A percentile compares a stretch with the other conserved stretches of the same genome.
Evolutionary conservation across 768 basidiomycete species (phyloP).

Genomic region (Epithele typhae): DNA sequence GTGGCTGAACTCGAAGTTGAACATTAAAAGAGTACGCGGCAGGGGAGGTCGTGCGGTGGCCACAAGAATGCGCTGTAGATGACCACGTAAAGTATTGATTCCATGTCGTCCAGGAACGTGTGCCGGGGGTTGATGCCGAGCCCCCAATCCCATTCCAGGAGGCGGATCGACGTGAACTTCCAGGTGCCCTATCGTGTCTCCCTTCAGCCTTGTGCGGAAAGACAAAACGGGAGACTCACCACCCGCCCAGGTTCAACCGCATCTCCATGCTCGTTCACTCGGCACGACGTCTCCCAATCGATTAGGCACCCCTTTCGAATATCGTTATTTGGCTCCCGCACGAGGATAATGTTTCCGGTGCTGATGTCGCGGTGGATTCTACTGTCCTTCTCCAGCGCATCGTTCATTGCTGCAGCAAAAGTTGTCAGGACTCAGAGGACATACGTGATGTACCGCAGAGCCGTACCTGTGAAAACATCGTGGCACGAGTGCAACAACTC

Average conservation of each 20-base stretch:
- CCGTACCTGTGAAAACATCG: conserved; percentile 1
- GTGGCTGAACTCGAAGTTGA: too few species aligned
- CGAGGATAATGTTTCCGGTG: conserved; percentile 5
- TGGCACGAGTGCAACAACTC: conserved; percentile 5
- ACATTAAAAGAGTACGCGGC: not conserved
- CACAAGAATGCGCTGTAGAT: conserved; percentile 3
- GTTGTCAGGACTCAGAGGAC: too few species aligned
- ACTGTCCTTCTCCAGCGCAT: conserved; percentile 1
- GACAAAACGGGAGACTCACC: conserved; percentile 1
- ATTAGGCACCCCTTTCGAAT: conserved; percentile 3
- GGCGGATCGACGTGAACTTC: conserved; percentile 5
- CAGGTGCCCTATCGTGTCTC: conserved; percentile 7
- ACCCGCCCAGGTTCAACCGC: not conserved
- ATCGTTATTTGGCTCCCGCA: not conserved
- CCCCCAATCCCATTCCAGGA: not conserved
- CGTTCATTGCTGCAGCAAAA: conserved; percentile 4
- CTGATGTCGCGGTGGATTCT: conserved; percentile 6
- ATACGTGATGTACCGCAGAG: too few species aligned
- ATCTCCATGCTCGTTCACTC: not conserved
- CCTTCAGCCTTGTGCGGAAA: too few species aligned
- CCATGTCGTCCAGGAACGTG: conserved; percentile 9
- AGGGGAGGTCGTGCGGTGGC: not conserved
- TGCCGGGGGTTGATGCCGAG: not conserved
- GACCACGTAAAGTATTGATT: conserved; percentile 9
- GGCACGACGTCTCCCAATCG: conserved; percentile 8